These are phyloP conservation scores for Symbiodinium natans DNA, from an alignment of 73 alveolate genomes.

Conservation along the genomic window DNA sequence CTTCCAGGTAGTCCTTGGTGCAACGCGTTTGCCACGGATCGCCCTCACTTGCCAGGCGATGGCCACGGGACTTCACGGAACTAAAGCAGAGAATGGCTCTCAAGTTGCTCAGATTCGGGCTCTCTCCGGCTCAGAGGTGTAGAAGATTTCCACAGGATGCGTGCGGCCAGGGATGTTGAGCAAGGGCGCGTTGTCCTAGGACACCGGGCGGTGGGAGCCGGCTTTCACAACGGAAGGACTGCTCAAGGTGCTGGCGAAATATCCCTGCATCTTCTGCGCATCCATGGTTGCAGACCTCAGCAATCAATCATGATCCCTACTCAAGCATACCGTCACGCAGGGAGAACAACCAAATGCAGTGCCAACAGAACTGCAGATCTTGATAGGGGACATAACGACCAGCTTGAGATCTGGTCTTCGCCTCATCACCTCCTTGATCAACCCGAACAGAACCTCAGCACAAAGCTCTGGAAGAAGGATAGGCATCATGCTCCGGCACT, in stretches of 20 bases:
- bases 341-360: slow-evolving; percentile 97
- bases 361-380: slow-evolving; percentile 97
- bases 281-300: slow-evolving; percentile 99
- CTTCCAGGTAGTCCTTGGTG: slow-evolving; percentile 98
- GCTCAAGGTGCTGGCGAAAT: slow-evolving; percentile 50
- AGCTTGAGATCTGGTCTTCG: slow-evolving; percentile 98
- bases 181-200: slow-evolving; percentile 98
- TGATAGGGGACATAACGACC: slow-evolving; percentile 97
- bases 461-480: too few relatives aligned
- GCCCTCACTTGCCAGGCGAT: too few relatives aligned
- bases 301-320: slow-evolving; percentile 96
- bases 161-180: slow-evolving; percentile 99
- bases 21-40: too few relatives aligned
- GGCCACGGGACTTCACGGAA: slow-evolving; percentile 83
- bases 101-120: not conserved
- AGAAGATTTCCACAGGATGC: slow-evolving; percentile 99
- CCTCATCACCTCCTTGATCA: slow-evolving; percentile 98
- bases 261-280: slow-evolving; percentile 99
- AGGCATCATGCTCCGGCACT: not conserved
- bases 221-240: not conserved
- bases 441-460: slow-evolving; percentile 98
- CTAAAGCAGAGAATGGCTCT: not conserved
- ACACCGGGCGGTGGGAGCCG: not conserved
- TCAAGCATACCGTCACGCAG: slow-evolving; percentile 97
- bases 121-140: slow-evolving; percentile 96